These are phyloP conservation scores for Aspergillus niger DNA, from an alignment of 2,329 filamentous ascomycete species.

Conservation along the genomic window DNA sequence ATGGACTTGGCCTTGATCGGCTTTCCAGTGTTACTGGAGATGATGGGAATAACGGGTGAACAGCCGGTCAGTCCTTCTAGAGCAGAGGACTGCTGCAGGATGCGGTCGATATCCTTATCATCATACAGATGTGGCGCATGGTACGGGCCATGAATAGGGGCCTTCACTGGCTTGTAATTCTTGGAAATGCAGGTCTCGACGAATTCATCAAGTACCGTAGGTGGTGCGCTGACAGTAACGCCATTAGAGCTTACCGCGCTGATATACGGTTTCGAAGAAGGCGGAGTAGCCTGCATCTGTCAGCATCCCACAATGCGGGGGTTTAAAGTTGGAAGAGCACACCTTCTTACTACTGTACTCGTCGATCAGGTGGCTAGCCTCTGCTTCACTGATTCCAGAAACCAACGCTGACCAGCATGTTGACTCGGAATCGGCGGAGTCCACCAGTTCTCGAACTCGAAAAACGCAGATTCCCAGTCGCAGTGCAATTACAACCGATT, in stretches of 20 bases:
- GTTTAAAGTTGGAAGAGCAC: conserved; percentile 7
- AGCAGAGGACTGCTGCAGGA: conserved; percentile 44
- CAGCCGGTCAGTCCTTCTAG: conserved; percentile 31
- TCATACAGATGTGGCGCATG: conserved; percentile 60
- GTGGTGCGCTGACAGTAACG: conserved; percentile 62
- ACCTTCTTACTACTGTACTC: conserved; percentile 30
- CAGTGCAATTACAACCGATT: conserved; percentile 47
- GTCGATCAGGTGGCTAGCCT: conserved; percentile 29
- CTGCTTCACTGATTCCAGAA: conserved; percentile 39
- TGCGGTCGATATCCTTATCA: conserved; percentile 53
- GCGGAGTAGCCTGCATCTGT: conserved; percentile 45
- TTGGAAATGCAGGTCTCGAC: conserved; percentile 54
- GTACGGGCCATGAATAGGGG: conserved; percentile 61
- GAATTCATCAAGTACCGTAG: conserved; percentile 54
- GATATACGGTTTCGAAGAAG: conserved; percentile 57
- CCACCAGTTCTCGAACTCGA: conserved; percentile 41
- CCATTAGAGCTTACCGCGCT: conserved; percentile 62
- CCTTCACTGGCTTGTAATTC: conserved; percentile 54
- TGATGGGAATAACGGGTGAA: conserved; percentile 36
- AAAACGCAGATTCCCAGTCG: conserved; percentile 46
- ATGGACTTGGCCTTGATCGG: conserved; percentile 32
- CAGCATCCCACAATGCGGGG: conserved; percentile 5
- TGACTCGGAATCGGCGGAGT: conserved; percentile 28
- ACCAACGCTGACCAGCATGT: conserved; percentile 46
- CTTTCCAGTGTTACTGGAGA: conserved; percentile 43